phyloP scores from a whole-genome alignment of 129 eudicot species.

The Apium graveolens region DNA sequence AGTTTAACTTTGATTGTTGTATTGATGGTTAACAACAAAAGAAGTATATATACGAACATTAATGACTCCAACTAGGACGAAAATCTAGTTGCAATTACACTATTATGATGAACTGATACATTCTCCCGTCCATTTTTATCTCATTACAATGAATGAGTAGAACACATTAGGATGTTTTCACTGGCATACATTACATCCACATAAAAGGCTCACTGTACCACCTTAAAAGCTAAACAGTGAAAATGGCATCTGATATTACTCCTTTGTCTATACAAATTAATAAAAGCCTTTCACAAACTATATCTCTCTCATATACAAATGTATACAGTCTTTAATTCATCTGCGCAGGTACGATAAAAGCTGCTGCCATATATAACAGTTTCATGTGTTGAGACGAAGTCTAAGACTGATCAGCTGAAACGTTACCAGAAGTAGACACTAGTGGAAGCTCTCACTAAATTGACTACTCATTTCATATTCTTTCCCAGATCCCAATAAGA shows the following conservation, averaged over 20 bases:
- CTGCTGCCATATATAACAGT: background rate
- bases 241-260: background rate
- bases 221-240: background rate
- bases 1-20: too few species aligned
- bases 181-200: background rate
- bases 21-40: too few species aligned
- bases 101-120: background rate
- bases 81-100: background rate
- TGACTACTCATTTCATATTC: constrained; percentile 1
- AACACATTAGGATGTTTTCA: background rate
- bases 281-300: background rate
- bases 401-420: background rate
- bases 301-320: background rate
- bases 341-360: background rate
- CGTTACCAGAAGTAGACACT: background rate
- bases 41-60: background rate
- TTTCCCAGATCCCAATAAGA: background rate
- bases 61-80: background rate
- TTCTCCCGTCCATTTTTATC: background rate
- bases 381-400: background rate
- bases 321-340: background rate
- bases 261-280: background rate
- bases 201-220: background rate
- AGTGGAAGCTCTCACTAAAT: background rate
- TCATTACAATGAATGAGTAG: background rate